These are phyloP conservation scores for Geum urbanum DNA, from an alignment of 306 rosid species.

Conservation along the genomic window DNA sequence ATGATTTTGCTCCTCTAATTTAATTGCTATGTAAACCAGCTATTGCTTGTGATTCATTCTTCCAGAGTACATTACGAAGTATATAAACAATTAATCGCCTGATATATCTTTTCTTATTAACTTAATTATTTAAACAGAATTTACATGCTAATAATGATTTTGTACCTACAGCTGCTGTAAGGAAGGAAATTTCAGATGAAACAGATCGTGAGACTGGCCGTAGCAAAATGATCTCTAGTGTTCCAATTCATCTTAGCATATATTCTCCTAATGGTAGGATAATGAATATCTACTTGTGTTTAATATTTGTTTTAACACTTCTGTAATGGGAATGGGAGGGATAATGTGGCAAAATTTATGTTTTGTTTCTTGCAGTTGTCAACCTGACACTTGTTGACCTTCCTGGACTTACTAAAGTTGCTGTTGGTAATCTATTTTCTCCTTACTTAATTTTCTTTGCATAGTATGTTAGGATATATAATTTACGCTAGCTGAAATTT, in stretches of 20 bases:
- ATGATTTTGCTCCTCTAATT: slow-evolving; percentile 1
- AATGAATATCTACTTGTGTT: not conserved
- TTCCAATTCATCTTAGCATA: slow-evolving; percentile 94
- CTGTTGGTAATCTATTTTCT: slow-evolving; percentile 60
- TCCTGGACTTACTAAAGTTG: slow-evolving; percentile 96
- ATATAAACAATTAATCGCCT: not conserved
- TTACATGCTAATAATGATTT: slow-evolving; percentile 1
- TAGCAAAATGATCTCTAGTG: slow-evolving; percentile 66
- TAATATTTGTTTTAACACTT: not conserved
- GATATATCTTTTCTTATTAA: not conserved
- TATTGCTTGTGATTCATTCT: not conserved
- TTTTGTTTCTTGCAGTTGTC: slow-evolving; percentile 67
- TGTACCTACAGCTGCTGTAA: slow-evolving; percentile 69
- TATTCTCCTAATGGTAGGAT: slow-evolving; percentile 79
- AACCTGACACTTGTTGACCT: slow-evolving; percentile 93
- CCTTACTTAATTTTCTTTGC: not conserved
- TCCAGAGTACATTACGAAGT: too few relatives aligned
- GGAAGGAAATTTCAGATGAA: slow-evolving; percentile 93
- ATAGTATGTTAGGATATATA: too few relatives aligned
- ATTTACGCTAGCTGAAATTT: too few relatives aligned
- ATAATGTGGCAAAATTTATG: not conserved
- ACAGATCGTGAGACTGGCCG: slow-evolving; percentile 98
- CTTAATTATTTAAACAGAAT: not conserved
- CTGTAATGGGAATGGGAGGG: not conserved
- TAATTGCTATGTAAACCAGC: not conserved